Evolutionary conservation across 2,329 filamentous ascomycete species (phyloP).

Genomic region (Paecilomyces niveus): DNA sequence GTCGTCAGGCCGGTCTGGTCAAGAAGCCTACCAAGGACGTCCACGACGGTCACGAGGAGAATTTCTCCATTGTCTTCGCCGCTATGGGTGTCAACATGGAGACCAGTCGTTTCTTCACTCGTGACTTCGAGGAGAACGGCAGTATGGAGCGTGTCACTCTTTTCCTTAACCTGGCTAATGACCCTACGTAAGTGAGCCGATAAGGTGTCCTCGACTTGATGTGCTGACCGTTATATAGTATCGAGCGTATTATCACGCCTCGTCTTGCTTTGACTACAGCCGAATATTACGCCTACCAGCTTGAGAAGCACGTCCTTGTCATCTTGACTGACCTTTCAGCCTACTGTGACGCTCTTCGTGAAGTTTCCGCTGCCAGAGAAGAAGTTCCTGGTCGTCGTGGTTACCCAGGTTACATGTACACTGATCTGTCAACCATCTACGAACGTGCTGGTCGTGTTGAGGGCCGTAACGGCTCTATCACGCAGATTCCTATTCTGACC

Average conservation of each 20-base stretch:
- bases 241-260: constrained; percentile 99
- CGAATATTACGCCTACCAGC: constrained; percentile 99
- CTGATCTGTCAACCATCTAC: constrained; percentile 99
- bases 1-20: constrained; percentile 90
- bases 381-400: constrained; percentile 98
- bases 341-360: constrained; percentile 97
- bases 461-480: constrained; percentile 96
- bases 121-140: constrained; percentile 98
- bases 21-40: constrained; percentile 89
- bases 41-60: constrained; percentile 95
- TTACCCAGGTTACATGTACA: constrained; percentile 99
- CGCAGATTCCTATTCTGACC: constrained; percentile 96
- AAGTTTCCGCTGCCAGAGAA: constrained; percentile 95
- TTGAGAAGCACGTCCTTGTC: constrained; percentile 98
- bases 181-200: constrained; percentile 69
- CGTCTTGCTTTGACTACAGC: constrained; percentile 96
- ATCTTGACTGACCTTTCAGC: constrained; percentile 97
- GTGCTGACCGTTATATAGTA: constrained; percentile 48
- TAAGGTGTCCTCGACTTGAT: not conserved
- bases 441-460: constrained; percentile 96
- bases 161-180: constrained; percentile 98
- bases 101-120: constrained; percentile 95
- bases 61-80: constrained; percentile 99
- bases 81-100: constrained; percentile 99
- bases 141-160: constrained; percentile 94